Conservation (phyloP, 2,329 filamentous ascomycete genomes). For the Tolypocladium tropicale region DNA sequence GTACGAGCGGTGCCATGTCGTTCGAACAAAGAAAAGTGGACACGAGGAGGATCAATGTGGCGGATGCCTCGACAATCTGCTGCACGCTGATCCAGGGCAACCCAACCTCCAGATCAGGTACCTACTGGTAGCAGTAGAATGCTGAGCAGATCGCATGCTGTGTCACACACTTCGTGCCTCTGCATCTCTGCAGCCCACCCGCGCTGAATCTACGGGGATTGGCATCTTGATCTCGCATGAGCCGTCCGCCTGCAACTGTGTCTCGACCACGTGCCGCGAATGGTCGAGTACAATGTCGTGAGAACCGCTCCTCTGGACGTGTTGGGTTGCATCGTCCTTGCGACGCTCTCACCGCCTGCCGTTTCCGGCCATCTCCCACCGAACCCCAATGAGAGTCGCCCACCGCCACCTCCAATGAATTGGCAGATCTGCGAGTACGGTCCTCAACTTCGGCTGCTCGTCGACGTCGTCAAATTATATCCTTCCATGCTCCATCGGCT, state of each 20-base stretch:
- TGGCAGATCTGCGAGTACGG: neutral
- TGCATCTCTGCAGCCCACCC: neutral
- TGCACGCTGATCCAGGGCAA: too few relatives aligned
- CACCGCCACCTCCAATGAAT: neutral
- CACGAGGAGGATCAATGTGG: neutral
- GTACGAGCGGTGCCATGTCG: neutral
- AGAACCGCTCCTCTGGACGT: neutral
- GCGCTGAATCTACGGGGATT: too few relatives aligned
- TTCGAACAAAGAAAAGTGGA: neutral
- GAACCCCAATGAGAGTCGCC: neutral
- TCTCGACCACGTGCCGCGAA: too few relatives aligned
- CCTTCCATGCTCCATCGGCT: constrained; percentile 5
- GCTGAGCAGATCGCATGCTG: too few relatives aligned
- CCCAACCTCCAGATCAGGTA: neutral
- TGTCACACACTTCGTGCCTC: neutral
- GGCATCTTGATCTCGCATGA: too few relatives aligned
- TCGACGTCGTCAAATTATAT: neutral
- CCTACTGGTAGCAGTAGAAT: too few relatives aligned
- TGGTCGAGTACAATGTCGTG: too few relatives aligned
- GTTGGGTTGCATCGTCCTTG: neutral
- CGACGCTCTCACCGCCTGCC: neutral
- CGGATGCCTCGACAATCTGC: neutral
- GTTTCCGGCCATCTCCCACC: neutral
- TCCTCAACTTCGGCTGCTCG: neutral
- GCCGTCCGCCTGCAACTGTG: too few relatives aligned